Percentiles rank a stretch among this genome's conserved stretches.
Evolutionary conservation across 2,329 filamentous ascomycete genomes (phyloP).

Genomic region (Lachnellula subtilissima): DNA sequence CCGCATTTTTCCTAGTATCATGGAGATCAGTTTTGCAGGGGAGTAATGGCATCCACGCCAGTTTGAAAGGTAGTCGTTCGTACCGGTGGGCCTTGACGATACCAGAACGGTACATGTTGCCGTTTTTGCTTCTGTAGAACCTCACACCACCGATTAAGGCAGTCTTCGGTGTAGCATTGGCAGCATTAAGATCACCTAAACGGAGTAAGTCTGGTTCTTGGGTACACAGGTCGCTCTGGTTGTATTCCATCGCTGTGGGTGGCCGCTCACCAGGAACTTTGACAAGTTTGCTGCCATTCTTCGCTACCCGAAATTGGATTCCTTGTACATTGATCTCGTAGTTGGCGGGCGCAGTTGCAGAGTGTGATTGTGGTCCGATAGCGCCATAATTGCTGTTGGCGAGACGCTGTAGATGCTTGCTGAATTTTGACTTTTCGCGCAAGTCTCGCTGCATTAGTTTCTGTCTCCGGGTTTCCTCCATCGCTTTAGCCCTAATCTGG

Average conservation of each 20-base stretch:
- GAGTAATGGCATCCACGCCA: slow-evolving; percentile 11
- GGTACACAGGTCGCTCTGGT: slow-evolving; percentile 8
- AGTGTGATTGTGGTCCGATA: slow-evolving; percentile 8
- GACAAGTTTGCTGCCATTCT: slow-evolving; percentile 78
- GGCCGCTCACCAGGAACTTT: slow-evolving; percentile 59
- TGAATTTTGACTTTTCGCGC: slow-evolving; percentile 56
- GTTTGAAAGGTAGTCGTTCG: slow-evolving; percentile 33
- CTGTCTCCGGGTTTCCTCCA: slow-evolving; percentile 62
- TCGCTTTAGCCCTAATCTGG: slow-evolving; percentile 62
- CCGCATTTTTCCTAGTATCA: slow-evolving; percentile 34
- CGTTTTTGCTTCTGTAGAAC: slow-evolving; percentile 81
- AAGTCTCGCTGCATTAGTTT: slow-evolving; percentile 50
- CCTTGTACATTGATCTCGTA: slow-evolving; percentile 67
- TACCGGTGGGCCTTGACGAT: slow-evolving; percentile 74
- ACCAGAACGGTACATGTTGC: slow-evolving; percentile 76
- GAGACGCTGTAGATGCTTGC: slow-evolving; percentile 40
- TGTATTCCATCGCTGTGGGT: slow-evolving; percentile 3
- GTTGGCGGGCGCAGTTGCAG: slow-evolving; percentile 35
- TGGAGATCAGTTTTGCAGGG: slow-evolving; percentile 29
- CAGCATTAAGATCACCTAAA: slow-evolving; percentile 54
- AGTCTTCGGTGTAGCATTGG: slow-evolving; percentile 68
- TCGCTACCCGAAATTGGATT: slow-evolving; percentile 67
- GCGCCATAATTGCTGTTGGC: slow-evolving; percentile 22
- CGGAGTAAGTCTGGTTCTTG: slow-evolving; percentile 28
- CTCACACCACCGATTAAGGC: slow-evolving; percentile 69